Conservation (phyloP, 345 rosid species). For the rapeseed (Brassica napus) region Da-Ae NC_063434.1:3223001-3223500, state of each 20-base stretch:
- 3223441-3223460: constrained; percentile 43
- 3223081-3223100: constrained; percentile 39
- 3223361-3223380: constrained; percentile 54
- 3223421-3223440: constrained; percentile 44
- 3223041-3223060: constrained; percentile 35
- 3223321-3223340: neutral
- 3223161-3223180: constrained; percentile 27
- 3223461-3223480: constrained; percentile 38
- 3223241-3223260: constrained; percentile 40
- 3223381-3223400: constrained; percentile 51
- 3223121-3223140: constrained; percentile 47
- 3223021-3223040: constrained; percentile 42
- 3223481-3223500: constrained; percentile 45
- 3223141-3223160: constrained; percentile 41
- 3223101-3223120: constrained; percentile 50
- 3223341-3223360: neutral
- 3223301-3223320: constrained; percentile 3
- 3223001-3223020: constrained; percentile 46
- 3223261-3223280: constrained; percentile 47
- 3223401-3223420: constrained; percentile 31
- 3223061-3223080: constrained; percentile 40
- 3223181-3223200: constrained; percentile 22
- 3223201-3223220: constrained; percentile 48
- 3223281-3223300: constrained; percentile 6
- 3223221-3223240: constrained; percentile 45